Evolutionary conservation across 2,329 filamentous ascomycete genomes (phyloP).

Genomic region (Talaromyces funiculosus): DNA sequence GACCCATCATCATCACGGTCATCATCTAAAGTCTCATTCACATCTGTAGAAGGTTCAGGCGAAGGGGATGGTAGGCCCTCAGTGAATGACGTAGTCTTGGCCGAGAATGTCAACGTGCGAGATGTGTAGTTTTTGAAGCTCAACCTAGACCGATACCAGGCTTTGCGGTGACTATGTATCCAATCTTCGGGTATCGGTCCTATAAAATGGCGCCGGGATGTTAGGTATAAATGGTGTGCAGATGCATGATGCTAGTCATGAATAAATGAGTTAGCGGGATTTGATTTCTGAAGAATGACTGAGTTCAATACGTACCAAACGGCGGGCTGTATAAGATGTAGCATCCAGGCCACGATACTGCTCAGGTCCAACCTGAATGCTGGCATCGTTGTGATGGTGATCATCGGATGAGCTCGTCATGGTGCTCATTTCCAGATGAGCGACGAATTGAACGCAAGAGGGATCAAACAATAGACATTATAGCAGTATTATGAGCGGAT

Average conservation of each 20-base stretch:
- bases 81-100: constrained; percentile 35
- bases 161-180: constrained; percentile 57
- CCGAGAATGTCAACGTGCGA: constrained; percentile 47
- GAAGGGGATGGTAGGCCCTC: not conserved
- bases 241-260: constrained; percentile 52
- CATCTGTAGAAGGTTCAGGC: not conserved
- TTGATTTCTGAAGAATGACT: constrained; percentile 11
- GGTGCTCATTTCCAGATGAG: constrained; percentile 6
- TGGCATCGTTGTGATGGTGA: not conserved
- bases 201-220: constrained; percentile 58
- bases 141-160: constrained; percentile 53
- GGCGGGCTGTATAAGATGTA: constrained; percentile 51
- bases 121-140: constrained; percentile 44
- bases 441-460: not conserved
- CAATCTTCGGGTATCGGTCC: constrained; percentile 61
- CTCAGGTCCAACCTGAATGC: constrained; percentile 16
- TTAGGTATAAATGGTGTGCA: constrained; percentile 57
- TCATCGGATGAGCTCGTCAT: constrained; percentile 9
- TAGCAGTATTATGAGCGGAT: not conserved
- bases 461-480: not conserved
- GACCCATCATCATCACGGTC: not conserved
- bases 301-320: constrained; percentile 40
- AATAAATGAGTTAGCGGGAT: constrained; percentile 2
- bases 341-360: constrained; percentile 36
- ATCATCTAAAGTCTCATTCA: not conserved